These are phyloP conservation scores for Sporisorium exsertum DNA, from an alignment of 1,284 basidiomycete genomes.

Conservation along the genomic window DNA sequence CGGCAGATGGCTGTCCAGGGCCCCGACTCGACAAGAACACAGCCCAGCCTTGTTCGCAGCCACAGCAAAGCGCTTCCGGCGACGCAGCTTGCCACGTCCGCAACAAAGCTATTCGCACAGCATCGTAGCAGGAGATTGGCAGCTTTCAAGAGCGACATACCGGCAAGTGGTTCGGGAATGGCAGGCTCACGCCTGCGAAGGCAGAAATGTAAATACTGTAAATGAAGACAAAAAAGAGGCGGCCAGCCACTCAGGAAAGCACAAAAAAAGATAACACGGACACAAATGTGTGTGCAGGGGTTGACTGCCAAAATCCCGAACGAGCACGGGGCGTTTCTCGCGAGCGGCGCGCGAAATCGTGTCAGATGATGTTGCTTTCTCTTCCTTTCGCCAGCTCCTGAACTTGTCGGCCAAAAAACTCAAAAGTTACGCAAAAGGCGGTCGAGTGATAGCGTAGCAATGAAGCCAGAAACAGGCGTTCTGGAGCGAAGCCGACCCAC, in stretches of 20 bases:
- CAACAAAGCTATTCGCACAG: not conserved
- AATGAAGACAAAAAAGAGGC: not conserved
- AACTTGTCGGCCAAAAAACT: too few species aligned
- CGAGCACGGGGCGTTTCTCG: conserved; percentile 8
- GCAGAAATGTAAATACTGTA: not conserved
- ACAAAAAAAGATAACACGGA: not conserved
- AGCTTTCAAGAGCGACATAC: not conserved
- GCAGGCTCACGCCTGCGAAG: not conserved
- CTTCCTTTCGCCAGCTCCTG: not conserved
- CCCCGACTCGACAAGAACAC: conserved; percentile 18
- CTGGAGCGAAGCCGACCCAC: conserved; percentile 29
- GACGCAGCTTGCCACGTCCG: not conserved
- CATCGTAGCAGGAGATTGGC: not conserved
- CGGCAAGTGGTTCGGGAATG: not conserved
- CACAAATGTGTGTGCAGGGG: conserved; percentile 31
- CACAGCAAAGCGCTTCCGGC: not conserved
- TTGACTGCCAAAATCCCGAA: conserved; percentile 9
- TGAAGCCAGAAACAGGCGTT: not conserved
- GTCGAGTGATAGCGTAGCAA: not conserved
- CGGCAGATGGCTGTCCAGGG: not conserved
- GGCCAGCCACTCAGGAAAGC: conserved; percentile 1
- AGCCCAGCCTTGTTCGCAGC: conserved; percentile 11
- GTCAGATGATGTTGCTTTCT: conserved; percentile 46
- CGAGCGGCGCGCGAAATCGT: conserved; percentile 20
- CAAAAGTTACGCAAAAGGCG: not conserved